A percentile compares a stretch with the other conserved stretches of the same genome.
Evolutionary conservation across 768 basidiomycete species (phyloP).

Genomic region (Pulveroboletus frians): DNA sequence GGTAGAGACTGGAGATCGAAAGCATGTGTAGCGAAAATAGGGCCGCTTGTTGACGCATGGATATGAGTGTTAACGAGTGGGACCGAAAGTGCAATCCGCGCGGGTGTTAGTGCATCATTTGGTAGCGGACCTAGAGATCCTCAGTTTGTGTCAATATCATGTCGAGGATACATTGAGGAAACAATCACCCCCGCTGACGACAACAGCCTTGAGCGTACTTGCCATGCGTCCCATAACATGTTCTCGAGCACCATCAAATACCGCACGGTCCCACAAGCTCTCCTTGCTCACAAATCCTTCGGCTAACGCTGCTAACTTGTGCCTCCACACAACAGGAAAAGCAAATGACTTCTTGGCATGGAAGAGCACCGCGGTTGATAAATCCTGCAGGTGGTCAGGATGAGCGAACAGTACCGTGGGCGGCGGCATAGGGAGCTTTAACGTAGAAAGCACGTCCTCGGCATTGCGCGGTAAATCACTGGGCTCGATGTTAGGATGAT

Average conservation of each 20-base stretch:
- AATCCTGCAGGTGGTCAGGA: conserved; percentile 53
- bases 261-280: conserved; percentile 78
- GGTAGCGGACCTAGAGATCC: conserved; percentile 43
- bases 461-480: conserved; percentile 29
- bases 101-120: conserved; percentile 48
- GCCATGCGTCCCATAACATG: conserved; percentile 56
- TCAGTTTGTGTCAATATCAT: neutral
- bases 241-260: conserved; percentile 65
- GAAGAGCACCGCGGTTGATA: conserved; percentile 50
- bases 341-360: conserved; percentile 51
- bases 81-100: conserved; percentile 71
- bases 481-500: conserved; percentile 19
- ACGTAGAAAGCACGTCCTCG: conserved; percentile 44
- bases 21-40: conserved; percentile 76
- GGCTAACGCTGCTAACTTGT: conserved; percentile 62
- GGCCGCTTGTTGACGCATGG: conserved; percentile 64
- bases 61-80: conserved; percentile 64
- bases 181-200: conserved; percentile 66
- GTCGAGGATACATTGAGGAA: neutral
- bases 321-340: conserved; percentile 66
- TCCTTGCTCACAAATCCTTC: conserved; percentile 77
- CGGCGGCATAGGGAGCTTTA: conserved; percentile 55
- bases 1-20: conserved; percentile 80
- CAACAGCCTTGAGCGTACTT: conserved; percentile 56
- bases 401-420: conserved; percentile 78